phyloP scores from a whole-genome alignment of 768 basidiomycete species.

The Gyrodon lividus region DNA sequence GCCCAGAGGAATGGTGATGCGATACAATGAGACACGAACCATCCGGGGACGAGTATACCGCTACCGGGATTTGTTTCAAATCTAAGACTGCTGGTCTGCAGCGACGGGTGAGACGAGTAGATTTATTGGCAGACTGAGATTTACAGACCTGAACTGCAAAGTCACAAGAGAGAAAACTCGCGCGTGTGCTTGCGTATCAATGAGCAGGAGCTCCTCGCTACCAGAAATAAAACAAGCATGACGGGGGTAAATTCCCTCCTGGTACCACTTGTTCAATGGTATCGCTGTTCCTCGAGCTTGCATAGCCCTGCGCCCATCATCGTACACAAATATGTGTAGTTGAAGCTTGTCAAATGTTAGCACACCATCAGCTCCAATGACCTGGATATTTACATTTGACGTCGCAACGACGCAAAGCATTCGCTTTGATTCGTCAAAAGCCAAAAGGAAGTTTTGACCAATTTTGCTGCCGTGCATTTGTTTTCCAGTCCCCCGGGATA shows the following conservation, averaged over 20 bases:
- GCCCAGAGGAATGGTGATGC: conserved; percentile 19
- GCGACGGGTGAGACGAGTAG: not conserved
- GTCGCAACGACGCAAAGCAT: conserved; percentile 42
- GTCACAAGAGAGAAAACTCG: conserved; percentile 56
- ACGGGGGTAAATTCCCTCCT: conserved; percentile 24
- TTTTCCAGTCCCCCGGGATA: conserved; percentile 25
- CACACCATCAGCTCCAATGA: not conserved
- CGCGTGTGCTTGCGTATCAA: conserved; percentile 43
- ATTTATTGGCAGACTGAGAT: not conserved
- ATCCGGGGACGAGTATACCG: conserved; percentile 50
- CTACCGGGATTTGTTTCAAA: conserved; percentile 34
- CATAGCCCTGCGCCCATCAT: conserved; percentile 42
- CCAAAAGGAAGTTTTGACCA: conserved; percentile 36
- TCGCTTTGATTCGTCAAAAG: conserved; percentile 47
- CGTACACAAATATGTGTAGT: conserved; percentile 48
- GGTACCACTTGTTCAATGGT: conserved; percentile 46
- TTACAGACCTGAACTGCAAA: conserved; percentile 48
- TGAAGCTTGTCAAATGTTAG: conserved; percentile 24
- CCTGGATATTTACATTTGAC: conserved; percentile 31
- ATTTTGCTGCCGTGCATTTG: conserved; percentile 39
- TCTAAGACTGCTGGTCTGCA: conserved; percentile 46
- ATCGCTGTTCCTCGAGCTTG: conserved; percentile 42
- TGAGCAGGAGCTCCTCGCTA: conserved; percentile 50
- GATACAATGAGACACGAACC: conserved; percentile 49
- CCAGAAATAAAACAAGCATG: conserved; percentile 47